Evolutionary conservation across 2,329 filamentous ascomycete genomes (phyloP), one percentile per base, ranked within the genome.

Genomic region (Penicillium sp.): DNA sequence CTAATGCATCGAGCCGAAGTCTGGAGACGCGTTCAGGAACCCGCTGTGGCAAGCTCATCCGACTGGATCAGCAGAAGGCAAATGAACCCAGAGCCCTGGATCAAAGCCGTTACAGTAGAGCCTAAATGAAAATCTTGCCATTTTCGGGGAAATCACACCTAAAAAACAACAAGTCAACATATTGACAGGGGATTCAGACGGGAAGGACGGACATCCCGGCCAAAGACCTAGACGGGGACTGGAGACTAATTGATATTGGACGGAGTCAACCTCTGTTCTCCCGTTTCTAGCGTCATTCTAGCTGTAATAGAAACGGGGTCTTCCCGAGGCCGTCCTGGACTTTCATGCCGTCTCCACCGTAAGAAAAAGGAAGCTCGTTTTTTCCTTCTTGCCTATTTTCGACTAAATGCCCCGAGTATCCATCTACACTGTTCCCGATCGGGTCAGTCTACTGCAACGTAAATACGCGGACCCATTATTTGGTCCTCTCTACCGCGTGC

Each of bases 1-100:
- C 65, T 67, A 67, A 67, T 67, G 65, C 65, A 66, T 61, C 60
- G 55, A 66, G 61, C 64, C 64, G 64, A 57, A 58, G 43, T 58
- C 61, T 60, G 60, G 63, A 60, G 59, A 60, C 55, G 44, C 51
- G 46, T 54, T 53, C 58, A 58, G 55, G 59, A 58, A 57, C 59
- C 54, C 56, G 57, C 49, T 60, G 56, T 58, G 59, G 57, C 51
- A 40, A 60, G 50, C 45, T 46, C 43, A 52, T 59, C 43, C 44
- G 54, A 57, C 43, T 55, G 56, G 55, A 44, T 52, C 42, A 49
- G 31, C 44, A 14, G 35, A 41, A 43, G 47, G 31, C 18, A 40
- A 40, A 40, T 20, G 9, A 40, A 40, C n/a, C 59, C 55, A 53
- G 44, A 40, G 48, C 37, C 44, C 29, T 63, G 54, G 56, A 56